Evolutionary conservation across 805 yeast species (phyloP).

Genomic region (Zygotorulaspora danielsina): DNA sequence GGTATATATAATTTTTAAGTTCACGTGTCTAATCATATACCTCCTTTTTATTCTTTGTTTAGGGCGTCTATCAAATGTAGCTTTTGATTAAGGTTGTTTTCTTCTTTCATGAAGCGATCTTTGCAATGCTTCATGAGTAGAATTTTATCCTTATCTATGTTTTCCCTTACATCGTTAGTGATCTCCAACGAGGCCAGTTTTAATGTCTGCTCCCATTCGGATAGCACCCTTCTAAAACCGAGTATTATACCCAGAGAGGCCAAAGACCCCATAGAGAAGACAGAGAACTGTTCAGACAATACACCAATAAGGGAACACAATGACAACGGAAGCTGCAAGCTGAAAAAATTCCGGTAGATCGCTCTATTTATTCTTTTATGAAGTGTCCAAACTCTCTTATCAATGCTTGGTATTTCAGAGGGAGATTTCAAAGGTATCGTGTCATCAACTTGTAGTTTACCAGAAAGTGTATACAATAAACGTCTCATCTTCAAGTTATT

Average conservation of each 20-base stretch:
- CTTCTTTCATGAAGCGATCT: conserved; percentile 4
- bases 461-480: conserved; percentile 33
- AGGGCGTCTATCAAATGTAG: conserved; percentile 1
- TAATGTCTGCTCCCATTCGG: conserved; percentile 28
- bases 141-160: conserved; percentile 15
- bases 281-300: conserved; percentile 28
- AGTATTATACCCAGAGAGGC: conserved; percentile 31
- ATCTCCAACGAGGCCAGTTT: conserved; percentile 9
- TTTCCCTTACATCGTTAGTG: conserved; percentile 13
- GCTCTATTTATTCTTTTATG: conserved; percentile 28
- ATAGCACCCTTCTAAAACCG: conserved; percentile 35
- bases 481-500: conserved; percentile 25
- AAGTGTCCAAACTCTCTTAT: conserved; percentile 19
- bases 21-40: too few relatives aligned
- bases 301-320: conserved; percentile 28
- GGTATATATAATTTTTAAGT: too few relatives aligned
- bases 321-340: conserved; percentile 33
- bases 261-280: conserved; percentile 34
- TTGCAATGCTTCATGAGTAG: conserved; percentile 7
- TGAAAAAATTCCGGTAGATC: conserved; percentile 29
- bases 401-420: conserved; percentile 16
- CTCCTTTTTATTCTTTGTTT: neutral
- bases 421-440: conserved; percentile 14
- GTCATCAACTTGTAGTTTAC: conserved; percentile 25
- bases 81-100: conserved; percentile 1